Base-by-base conservation (phyloP, 163 green algal genomes). In the Scenedesmus sp. region DNA sequence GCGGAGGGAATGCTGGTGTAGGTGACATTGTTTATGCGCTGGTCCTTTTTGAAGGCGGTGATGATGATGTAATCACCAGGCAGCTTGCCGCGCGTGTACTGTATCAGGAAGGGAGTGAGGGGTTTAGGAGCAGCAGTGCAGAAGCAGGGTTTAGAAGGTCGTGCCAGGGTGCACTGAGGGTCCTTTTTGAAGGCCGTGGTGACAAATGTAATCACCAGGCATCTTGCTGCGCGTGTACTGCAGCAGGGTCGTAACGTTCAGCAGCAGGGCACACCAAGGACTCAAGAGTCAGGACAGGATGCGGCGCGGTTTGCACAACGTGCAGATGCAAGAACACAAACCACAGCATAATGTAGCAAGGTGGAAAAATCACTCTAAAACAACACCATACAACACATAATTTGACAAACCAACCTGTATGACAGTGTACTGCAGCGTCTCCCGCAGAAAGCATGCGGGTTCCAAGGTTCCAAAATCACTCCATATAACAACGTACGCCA, bases 51-150 rank as follows among this genome's bases (percentile, higher is more conserved):
- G 60, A 87, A 70, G 15, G 88, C 88, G 7, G 56, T 67, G 59
- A 88, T 84, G 77, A 92, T 92, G 59, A 92, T 81, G 77, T 83
- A 92, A 23, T 92, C 88, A 2, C 88, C 88, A 6, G 88, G 88
- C 8, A 88, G 77, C 23, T 56, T 56, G 60, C 88, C 88, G 7
- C 66, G n/a, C 3, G 77, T 87, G 77, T 88, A 92, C 88, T 92
- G 76, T 70, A 59, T 3, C 52, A 1, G 34, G 6, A 20, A 16
- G 7, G 26, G 13, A 86, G 10, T 52, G 79, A 66, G 12, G 16
- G 52, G 2, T 46, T 34, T 66, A 13, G n/a, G 46, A 0, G 12
- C 62, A 13, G 62, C 9, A 70, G 2, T 23, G 10, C 10, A 70
- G 62, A 64, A 15, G 59, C 10, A 46, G 34, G 34, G 34, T 46